Evolutionary conservation across 164 flowering plant species (phyloP).

Genomic region (Echeveria elegans): DNA sequence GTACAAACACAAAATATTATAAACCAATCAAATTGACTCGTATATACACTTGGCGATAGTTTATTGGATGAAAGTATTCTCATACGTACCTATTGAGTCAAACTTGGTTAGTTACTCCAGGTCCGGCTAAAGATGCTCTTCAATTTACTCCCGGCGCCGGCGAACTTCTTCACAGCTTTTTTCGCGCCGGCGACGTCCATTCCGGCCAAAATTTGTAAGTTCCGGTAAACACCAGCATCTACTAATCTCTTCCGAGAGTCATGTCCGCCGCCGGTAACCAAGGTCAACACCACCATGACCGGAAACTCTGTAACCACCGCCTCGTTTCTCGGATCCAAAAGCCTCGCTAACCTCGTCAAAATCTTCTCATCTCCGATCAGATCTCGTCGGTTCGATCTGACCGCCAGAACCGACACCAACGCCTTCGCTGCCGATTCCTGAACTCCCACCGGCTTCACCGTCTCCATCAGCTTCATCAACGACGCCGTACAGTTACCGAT

Average conservation of each 20-base stretch:
- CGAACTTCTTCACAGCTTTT: constrained; percentile 52
- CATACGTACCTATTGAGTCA: constrained; percentile 34
- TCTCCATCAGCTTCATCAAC: constrained; percentile 62
- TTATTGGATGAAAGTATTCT: background rate
- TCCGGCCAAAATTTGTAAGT: constrained; percentile 51
- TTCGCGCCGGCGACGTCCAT: constrained; percentile 73
- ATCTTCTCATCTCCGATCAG: constrained; percentile 68
- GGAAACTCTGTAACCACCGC: constrained; percentile 43
- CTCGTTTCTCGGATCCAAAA: constrained; percentile 61
- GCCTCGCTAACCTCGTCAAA: constrained; percentile 41
- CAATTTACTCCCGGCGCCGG: constrained; percentile 56
- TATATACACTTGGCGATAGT: background rate
- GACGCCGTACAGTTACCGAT: constrained; percentile 44
- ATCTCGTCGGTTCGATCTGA: constrained; percentile 57
- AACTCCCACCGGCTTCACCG: constrained; percentile 52
- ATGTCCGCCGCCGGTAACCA: constrained; percentile 37
- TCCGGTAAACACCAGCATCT: constrained; percentile 46
- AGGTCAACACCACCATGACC: constrained; percentile 37
- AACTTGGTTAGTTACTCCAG: constrained; percentile 32
- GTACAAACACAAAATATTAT: background rate
- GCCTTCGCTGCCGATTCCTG: constrained; percentile 51
- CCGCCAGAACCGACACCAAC: constrained; percentile 37
- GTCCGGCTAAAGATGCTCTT: constrained; percentile 54
- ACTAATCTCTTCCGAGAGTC: constrained; percentile 50
- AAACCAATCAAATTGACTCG: background rate